Base-by-base conservation (phyloP, 2,329 filamentous ascomycete species). In the Xylariaceae sp. region DNA sequence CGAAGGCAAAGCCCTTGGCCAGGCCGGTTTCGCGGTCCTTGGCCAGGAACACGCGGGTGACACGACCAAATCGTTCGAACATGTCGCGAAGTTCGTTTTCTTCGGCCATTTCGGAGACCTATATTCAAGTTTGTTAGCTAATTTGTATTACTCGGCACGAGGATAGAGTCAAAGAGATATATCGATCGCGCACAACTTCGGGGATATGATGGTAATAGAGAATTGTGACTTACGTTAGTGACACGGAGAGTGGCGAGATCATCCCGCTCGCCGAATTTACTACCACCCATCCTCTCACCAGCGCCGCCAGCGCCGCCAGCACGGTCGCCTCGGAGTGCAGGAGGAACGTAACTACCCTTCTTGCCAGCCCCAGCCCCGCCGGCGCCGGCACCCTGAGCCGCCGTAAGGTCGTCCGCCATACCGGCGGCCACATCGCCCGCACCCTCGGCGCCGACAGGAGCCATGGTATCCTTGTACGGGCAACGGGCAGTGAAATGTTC, bases 401-500 rank as follows among this genome's bases (percentile, higher is more conserved):
- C 62, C 0, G 64, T 58, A 26, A 65, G 62, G 50, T 81, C 78
- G 66, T 82, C 78, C 63, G 72, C 74, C 74, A 79, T 73, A 53
- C 78, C 80, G 47, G 78, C 79, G 37, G 78, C 81, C 32, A 76
- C 74, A 60, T 86, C 79, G 34, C 70, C 70, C 45, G 67, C 70
- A 46, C 70, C 72, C 53, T 74, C 77, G 72, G 85, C 83, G 63
- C 85, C 85, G 58, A 91, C 84, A 39, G 89, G 94, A 35, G 92
- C 91, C 91, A 99, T 96, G 67, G 92, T 99, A 73, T 97, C 94
- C 80, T 97, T 99, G 86, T 96, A 99, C 35, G 94, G 94, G 84
- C 94, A 99, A 73, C 94, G 87, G 65, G 92, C 92, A 43, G 94
- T 99, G 81, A 97, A 99, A 84, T 99, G 94, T 80, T 99, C 94